Evolutionary conservation across 768 basidiomycete genomes (phyloP).

Genomic region (Heimioporus sp.): DNA sequence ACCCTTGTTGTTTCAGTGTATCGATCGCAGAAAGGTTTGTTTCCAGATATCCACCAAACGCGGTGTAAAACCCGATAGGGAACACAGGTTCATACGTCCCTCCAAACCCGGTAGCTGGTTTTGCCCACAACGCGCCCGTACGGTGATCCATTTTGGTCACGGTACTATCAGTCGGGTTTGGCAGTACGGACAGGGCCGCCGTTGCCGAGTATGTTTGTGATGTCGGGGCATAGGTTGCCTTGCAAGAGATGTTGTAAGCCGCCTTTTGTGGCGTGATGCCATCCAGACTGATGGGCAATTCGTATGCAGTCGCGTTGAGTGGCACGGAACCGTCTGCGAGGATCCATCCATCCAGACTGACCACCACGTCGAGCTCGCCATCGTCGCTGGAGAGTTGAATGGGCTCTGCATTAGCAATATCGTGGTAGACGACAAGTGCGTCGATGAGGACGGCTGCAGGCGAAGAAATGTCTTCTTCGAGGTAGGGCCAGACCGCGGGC

Average conservation of each 20-base stretch:
- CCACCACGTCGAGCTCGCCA: constrained; percentile 37
- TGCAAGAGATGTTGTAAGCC: constrained; percentile 30
- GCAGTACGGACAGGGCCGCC: constrained; percentile 47
- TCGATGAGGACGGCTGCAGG: constrained; percentile 51
- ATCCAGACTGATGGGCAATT: constrained; percentile 48
- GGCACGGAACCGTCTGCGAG: constrained; percentile 46
- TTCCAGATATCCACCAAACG: constrained; percentile 33
- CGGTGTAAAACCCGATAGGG: constrained; percentile 45
- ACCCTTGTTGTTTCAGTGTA: constrained; percentile 33
- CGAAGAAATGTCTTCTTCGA: constrained; percentile 48
- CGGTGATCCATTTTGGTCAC: constrained; percentile 65
- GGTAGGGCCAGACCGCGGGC: constrained; percentile 58
- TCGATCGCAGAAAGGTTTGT: constrained; percentile 24
- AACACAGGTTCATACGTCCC: constrained; percentile 51
- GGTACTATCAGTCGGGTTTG: constrained; percentile 47
- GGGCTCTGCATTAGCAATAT: constrained; percentile 44
- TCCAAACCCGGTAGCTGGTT: constrained; percentile 48
- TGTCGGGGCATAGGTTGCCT: constrained; percentile 30
- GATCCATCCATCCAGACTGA: constrained; percentile 43
- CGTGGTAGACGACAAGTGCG: constrained; percentile 44
- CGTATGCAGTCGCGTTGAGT: constrained; percentile 49
- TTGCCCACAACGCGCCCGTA: constrained; percentile 54
- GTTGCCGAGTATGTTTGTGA: constrained; percentile 45
- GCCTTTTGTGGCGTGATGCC: constrained; percentile 41
- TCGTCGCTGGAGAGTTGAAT: constrained; percentile 32